These are phyloP conservation scores for Erodium texanum DNA, from an alignment of 441 rosid genomes.

Conservation along the genomic window DNA sequence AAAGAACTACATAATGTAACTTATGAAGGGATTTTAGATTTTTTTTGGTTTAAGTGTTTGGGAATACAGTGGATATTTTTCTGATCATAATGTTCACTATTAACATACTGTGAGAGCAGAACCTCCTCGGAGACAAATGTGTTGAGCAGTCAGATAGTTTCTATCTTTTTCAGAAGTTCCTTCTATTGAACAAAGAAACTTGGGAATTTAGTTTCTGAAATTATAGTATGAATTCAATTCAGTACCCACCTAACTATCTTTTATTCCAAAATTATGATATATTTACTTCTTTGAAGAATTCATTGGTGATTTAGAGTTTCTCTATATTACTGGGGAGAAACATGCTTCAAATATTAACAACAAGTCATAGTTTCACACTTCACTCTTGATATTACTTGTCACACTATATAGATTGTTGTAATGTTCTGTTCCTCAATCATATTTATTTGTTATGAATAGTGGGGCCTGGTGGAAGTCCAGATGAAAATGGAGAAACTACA, in stretches of 20 bases:
- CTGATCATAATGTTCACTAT: background rate
- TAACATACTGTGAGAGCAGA: background rate
- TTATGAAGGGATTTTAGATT: background rate
- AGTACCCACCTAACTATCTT: background rate
- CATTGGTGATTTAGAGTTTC: background rate
- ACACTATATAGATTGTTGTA: background rate
- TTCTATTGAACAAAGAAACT: constrained; percentile 2
- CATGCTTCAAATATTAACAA: background rate
- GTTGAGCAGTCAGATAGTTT: background rate
- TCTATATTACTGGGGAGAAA: background rate
- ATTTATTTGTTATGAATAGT: constrained; percentile 25
- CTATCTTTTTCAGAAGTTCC: background rate
- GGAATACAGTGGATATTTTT: background rate
- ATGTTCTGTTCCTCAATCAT: background rate
- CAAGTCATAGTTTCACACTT: background rate
- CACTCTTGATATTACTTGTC: background rate
- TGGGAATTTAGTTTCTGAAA: constrained; percentile 1
- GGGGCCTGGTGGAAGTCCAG: constrained; percentile 81
- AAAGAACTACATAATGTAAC: background rate
- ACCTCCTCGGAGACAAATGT: background rate
- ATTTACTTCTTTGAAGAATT: background rate
- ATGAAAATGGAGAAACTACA: constrained; percentile 84
- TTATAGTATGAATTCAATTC: background rate
- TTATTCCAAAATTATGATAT: background rate
- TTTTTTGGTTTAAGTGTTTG: background rate